phyloP scores from a whole-genome alignment of 1,139 yeast genomes.

The Candida tetrigidarum region DNA sequence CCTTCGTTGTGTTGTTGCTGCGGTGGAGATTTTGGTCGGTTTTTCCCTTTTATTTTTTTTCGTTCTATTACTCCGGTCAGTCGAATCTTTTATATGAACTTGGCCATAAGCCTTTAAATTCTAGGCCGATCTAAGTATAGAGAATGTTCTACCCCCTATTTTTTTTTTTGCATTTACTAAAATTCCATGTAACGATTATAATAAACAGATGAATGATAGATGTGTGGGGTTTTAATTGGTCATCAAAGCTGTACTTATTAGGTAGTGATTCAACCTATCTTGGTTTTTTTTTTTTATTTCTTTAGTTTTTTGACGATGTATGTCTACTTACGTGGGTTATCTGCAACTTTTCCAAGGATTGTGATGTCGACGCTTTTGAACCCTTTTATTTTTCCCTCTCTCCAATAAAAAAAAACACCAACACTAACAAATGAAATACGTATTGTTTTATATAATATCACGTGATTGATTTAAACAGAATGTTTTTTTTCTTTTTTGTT shows the following conservation, averaged over 20 bases:
- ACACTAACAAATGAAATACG: background rate
- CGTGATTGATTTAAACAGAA: background rate
- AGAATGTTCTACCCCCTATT: no score
- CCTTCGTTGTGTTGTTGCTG: background rate
- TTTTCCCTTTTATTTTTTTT: constrained; percentile 2
- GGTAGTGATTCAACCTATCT: background rate
- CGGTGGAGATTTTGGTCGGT: no score
- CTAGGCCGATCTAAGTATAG: no score
- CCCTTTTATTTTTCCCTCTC: background rate
- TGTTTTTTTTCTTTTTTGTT: no score
- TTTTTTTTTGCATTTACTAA: no score
- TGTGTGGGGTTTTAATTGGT: no score
- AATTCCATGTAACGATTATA: no score
- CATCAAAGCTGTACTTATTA: background rate
- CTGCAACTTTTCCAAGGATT: background rate
- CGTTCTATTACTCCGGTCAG: background rate
- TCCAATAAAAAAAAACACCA: background rate
- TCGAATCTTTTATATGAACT: no score
- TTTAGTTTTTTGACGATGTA: background rate
- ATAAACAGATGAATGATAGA: no score
- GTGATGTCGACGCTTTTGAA: constrained; percentile 1
- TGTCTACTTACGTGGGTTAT: background rate
- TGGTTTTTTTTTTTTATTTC: background rate
- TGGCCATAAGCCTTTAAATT: no score
- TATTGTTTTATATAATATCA: background rate